These are phyloP conservation scores for Syncephalastrum contaminatum DNA, from an alignment of 371 early-diverging fungal species.

Conservation along the genomic window DNA sequence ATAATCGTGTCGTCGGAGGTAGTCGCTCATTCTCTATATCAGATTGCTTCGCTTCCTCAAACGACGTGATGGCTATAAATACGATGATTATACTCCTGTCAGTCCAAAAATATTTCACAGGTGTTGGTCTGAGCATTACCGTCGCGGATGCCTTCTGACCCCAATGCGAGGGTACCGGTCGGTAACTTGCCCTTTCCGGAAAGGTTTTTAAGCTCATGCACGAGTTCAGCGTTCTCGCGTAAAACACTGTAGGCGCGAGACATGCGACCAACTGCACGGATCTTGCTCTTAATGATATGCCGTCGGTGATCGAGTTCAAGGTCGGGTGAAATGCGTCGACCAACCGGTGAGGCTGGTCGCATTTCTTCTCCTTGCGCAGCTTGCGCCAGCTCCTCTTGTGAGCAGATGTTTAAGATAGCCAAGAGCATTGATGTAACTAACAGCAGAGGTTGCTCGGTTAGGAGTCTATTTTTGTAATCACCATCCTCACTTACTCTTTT, in stretches of 20 bases:
- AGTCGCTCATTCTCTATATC: conserved; percentile 92
- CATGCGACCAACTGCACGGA: conserved; percentile 90
- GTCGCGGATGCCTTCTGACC: conserved; percentile 87
- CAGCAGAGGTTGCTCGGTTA: neutral
- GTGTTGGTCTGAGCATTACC: conserved; percentile 37
- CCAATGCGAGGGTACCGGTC: conserved; percentile 81
- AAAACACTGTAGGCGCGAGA: conserved; percentile 86
- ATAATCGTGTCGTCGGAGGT: conserved; percentile 71
- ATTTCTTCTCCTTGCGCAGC: conserved; percentile 26
- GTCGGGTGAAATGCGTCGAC: conserved; percentile 9
- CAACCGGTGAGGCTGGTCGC: conserved; percentile 4
- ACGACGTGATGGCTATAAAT: conserved; percentile 73
- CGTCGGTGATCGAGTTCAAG: conserved; percentile 65
- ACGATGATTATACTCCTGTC: neutral
- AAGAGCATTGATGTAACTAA: conserved; percentile 93
- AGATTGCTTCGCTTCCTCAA: conserved; percentile 88
- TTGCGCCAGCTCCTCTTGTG: conserved; percentile 71
- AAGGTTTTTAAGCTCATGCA: conserved; percentile 88
- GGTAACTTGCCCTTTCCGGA: conserved; percentile 84
- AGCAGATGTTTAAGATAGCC: conserved; percentile 89
- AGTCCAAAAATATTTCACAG: neutral
- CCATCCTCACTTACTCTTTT: conserved; percentile 76
- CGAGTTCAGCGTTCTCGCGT: conserved; percentile 87
- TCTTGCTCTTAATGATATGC: conserved; percentile 84
- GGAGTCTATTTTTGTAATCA: neutral